A percentile compares a stretch with the other conserved stretches of the same genome.
phyloP scores from a whole-genome alignment of 805 yeast genomes.

The Metschnikowia chrysomelidarum region DNA sequence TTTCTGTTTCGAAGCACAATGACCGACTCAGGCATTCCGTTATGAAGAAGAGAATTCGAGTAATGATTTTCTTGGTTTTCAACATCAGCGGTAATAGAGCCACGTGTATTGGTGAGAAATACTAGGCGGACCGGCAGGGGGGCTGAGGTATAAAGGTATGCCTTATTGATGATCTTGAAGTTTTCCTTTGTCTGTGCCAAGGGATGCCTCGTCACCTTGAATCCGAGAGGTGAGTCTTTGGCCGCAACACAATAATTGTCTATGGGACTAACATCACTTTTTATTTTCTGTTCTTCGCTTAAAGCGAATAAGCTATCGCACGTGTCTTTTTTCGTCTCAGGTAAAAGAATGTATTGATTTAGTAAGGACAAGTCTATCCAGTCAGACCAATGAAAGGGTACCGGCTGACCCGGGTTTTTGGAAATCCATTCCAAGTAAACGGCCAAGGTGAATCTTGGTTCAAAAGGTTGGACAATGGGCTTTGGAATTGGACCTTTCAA shows the following conservation, averaged over 20 bases:
- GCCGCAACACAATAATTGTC: constrained; percentile 23
- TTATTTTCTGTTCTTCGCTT: constrained; percentile 8
- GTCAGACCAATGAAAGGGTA: constrained; percentile 23
- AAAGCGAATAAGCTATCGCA: constrained; percentile 24
- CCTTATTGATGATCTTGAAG: constrained; percentile 27
- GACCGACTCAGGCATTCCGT: constrained; percentile 19
- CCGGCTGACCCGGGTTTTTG: constrained; percentile 8
- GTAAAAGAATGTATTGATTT: constrained; percentile 14
- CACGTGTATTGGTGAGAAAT: constrained; percentile 25
- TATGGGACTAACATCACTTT: constrained; percentile 10
- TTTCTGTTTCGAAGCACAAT: constrained; percentile 6
- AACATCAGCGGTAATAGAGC: constrained; percentile 23
- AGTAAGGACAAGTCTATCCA: constrained; percentile 17
- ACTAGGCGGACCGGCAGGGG: constrained; percentile 32
- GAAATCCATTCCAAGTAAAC: constrained; percentile 18
- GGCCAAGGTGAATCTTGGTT: constrained; percentile 23
- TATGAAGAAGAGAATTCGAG: constrained; percentile 21
- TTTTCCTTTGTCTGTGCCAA: constrained; percentile 27
- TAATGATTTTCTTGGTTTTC: constrained; percentile 16
- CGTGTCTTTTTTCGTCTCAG: constrained; percentile 13
- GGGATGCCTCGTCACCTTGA: constrained; percentile 19
- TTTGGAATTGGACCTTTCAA: background rate
- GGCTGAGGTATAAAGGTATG: constrained; percentile 26
- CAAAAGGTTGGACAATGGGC: constrained; percentile 18
- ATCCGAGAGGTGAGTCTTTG: constrained; percentile 22